phyloP scores from a whole-genome alignment of 306 rosid species.

The Prunus salicina region DNA sequence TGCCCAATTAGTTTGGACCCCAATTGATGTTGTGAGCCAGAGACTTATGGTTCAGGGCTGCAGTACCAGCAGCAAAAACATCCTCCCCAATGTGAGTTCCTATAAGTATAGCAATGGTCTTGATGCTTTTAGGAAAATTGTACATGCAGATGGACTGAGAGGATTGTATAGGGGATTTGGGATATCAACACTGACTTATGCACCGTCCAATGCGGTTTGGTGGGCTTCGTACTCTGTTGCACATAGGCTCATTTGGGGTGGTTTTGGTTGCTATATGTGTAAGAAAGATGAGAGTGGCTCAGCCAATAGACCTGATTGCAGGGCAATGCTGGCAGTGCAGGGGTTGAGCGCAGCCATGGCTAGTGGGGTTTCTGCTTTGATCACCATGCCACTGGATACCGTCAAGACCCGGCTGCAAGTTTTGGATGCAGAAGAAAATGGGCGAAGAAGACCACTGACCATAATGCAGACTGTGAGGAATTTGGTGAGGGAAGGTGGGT shows the following conservation, averaged over 20 bases:
- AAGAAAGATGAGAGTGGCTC: conserved; percentile 38
- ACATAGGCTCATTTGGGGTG: conserved; percentile 70
- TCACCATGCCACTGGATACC: conserved; percentile 90
- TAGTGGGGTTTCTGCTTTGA: conserved; percentile 83
- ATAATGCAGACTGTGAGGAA: conserved; percentile 57
- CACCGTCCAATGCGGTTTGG: conserved; percentile 98
- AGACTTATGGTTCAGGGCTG: conserved; percentile 86
- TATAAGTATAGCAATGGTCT: conserved; percentile 68
- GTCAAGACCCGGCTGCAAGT: conserved; percentile 92
- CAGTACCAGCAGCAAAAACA: conserved; percentile 23
- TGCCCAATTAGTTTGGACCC: conserved; percentile 96
- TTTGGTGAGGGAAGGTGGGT: conserved; percentile 81
- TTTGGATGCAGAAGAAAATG: conserved; percentile 81
- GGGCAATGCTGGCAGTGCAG: conserved; percentile 64
- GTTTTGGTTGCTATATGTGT: conserved; percentile 52
- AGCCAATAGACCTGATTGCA: conserved; percentile 51
- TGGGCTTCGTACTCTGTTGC: conserved; percentile 93
- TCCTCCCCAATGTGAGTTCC: conserved; percentile 38
- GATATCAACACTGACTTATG: conserved; percentile 76
- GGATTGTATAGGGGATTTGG: conserved; percentile 96
- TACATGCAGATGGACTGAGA: conserved; percentile 65
- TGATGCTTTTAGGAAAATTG: conserved; percentile 79
- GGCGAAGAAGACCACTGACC: conserved; percentile 63
- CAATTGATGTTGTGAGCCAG: conserved; percentile 90
- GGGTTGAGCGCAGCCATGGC: conserved; percentile 88